Conservation (phyloP, 805 yeast genomes). For the Candida palmyrensis region DNA sequence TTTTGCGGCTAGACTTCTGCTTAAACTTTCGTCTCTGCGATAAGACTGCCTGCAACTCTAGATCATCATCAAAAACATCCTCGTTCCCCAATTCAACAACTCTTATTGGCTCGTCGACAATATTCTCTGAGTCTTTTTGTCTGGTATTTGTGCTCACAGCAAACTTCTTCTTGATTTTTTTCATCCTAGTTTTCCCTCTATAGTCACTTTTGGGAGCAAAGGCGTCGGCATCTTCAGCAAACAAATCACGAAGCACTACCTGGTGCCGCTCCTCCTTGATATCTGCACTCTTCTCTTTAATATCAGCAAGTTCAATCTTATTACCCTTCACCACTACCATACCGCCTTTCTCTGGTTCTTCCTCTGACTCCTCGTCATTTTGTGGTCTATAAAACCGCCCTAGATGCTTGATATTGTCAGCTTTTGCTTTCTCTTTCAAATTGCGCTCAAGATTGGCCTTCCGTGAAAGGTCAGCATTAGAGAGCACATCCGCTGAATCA, state of each 20-base stretch:
- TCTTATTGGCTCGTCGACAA: constrained; percentile 22
- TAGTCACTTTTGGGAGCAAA: neutral
- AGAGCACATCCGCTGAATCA: constrained; percentile 29
- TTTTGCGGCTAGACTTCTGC: constrained; percentile 22
- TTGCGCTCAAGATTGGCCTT: constrained; percentile 24
- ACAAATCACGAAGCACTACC: constrained; percentile 1
- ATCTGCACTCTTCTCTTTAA: constrained; percentile 1
- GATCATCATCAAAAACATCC: constrained; percentile 23
- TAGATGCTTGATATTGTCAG: constrained; percentile 17
- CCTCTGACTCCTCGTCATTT: constrained; percentile 11
- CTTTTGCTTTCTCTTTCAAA: constrained; percentile 20
- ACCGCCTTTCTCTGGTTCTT: constrained; percentile 5
- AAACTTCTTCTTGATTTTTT: constrained; percentile 38
- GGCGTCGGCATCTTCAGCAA: neutral
- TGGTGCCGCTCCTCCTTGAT: neutral
- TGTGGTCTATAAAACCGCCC: constrained; percentile 12
- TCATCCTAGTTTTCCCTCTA: constrained; percentile 35
- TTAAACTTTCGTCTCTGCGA: constrained; percentile 14
- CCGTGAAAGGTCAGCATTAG: constrained; percentile 28
- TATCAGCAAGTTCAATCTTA: constrained; percentile 5
- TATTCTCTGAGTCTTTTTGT: constrained; percentile 25
- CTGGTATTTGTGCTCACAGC: constrained; percentile 23
- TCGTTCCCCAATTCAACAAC: constrained; percentile 23
- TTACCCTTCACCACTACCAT: constrained; percentile 1
- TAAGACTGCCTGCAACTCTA: constrained; percentile 17